phyloP scores from a whole-genome alignment of 768 basidiomycete species.

The Russula lepida region DNA sequence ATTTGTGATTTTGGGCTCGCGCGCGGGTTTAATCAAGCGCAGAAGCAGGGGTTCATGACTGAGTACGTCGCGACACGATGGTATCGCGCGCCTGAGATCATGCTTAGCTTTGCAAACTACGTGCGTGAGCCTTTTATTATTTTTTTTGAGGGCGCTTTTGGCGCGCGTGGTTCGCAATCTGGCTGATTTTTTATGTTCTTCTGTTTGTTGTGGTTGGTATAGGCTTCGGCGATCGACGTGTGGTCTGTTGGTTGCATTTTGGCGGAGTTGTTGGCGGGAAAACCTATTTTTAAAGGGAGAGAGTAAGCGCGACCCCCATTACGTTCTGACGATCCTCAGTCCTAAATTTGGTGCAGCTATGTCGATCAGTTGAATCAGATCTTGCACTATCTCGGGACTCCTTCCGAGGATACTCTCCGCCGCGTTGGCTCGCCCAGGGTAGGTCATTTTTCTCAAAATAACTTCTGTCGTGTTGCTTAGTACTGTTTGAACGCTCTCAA shows the following conservation, averaged over 20 bases:
- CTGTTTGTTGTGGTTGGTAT: conserved; percentile 23
- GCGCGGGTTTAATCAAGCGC: conserved; percentile 80
- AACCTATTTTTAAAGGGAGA: conserved; percentile 94
- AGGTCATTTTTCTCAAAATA: conserved; percentile 23
- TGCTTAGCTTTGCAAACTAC: conserved; percentile 94
- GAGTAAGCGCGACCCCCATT: conserved; percentile 50
- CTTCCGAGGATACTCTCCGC: conserved; percentile 91
- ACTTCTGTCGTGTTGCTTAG: background rate
- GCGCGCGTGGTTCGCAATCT: too few relatives aligned
- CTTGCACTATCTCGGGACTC: conserved; percentile 95
- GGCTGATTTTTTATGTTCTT: background rate
- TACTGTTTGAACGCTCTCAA: conserved; percentile 27
- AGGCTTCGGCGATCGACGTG: conserved; percentile 89
- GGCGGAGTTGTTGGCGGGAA: conserved; percentile 86
- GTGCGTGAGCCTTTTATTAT: conserved; percentile 39
- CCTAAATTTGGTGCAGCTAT: conserved; percentile 45
- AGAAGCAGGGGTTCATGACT: conserved; percentile 97
- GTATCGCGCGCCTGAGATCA: conserved; percentile 99
- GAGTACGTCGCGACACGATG: conserved; percentile 99
- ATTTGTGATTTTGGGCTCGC: conserved; percentile 99
- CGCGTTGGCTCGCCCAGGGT: conserved; percentile 94
- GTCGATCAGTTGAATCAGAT: conserved; percentile 99
- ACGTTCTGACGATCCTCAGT: conserved; percentile 1
- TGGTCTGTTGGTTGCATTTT: conserved; percentile 97
- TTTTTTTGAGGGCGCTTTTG: conserved; percentile 14